Percentiles rank a stretch among this genome's conserved stretches.
These are phyloP conservation scores for Hypoxylon sp. DNA, from an alignment of 2,329 filamentous ascomycete genomes.

Conservation along the genomic window DNA sequence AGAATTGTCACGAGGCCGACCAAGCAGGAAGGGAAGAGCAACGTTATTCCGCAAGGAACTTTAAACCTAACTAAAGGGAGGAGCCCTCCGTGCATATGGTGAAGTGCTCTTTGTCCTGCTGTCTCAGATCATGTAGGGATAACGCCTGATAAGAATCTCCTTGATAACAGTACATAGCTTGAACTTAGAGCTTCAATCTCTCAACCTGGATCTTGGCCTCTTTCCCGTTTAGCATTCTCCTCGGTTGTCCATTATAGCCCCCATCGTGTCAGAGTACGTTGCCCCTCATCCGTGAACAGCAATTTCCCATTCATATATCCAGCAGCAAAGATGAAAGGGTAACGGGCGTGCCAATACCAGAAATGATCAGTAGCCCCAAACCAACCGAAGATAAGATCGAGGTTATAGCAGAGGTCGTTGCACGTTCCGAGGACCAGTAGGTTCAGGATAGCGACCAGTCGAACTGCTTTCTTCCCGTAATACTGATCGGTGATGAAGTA, in stretches of 20 bases:
- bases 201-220: background rate
- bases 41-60: no score
- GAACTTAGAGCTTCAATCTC: background rate
- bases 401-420: background rate
- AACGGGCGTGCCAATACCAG: background rate
- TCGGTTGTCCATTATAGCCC: background rate
- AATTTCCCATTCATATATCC: background rate
- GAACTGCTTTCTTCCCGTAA: background rate
- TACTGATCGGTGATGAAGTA: background rate
- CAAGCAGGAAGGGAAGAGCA: no score
- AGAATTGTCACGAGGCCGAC: no score
- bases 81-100: no score
- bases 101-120: no score
- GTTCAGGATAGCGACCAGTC: background rate
- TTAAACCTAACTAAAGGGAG: no score
- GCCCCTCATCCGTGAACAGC: background rate
- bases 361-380: background rate
- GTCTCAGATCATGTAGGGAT: no score
- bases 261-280: background rate
- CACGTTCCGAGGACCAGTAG: background rate
- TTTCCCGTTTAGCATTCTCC: background rate
- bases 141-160: no score
- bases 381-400: background rate
- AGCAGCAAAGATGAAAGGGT: background rate
- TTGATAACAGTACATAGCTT: no score